Evolutionary conservation across 164 flowering plant genomes (phyloP).

Genomic region (Nymphaea colorata): DNA sequence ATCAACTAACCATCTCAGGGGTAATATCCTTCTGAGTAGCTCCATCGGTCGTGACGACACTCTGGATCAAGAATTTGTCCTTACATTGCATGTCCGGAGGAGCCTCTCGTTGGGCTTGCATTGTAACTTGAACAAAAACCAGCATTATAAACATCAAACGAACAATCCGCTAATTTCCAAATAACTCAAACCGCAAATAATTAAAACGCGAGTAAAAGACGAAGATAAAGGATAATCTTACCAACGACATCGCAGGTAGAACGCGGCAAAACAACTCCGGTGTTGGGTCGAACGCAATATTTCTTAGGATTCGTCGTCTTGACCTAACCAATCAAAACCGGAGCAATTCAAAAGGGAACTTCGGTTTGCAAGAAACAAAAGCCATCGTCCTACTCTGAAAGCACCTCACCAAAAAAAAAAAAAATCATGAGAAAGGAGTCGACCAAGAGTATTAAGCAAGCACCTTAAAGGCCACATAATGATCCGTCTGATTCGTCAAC

Average conservation of each 20-base stretch:
- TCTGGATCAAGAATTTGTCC: conserved; percentile 81
- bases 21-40: conserved; percentile 47
- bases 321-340: conserved; percentile 21
- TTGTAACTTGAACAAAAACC: conserved; percentile 35
- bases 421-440: neutral
- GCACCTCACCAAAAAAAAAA: neutral
- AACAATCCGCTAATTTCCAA: neutral
- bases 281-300: conserved; percentile 72
- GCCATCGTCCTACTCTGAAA: neutral
- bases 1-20: conserved; percentile 52
- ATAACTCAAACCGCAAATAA: too few species aligned
- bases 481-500: conserved; percentile 25
- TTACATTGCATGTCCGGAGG: conserved; percentile 68
- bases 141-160: neutral
- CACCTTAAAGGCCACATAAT: conserved; percentile 41
- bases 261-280: conserved; percentile 48
- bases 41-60: conserved; percentile 39
- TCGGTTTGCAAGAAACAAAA: neutral
- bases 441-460: neutral
- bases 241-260: conserved; percentile 39
- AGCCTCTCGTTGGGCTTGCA: conserved; percentile 65
- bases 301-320: conserved; percentile 78
- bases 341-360: neutral
- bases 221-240: neutral
- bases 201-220: neutral